Base-by-base conservation (phyloP, 177 flowering plant genomes). In the Telopea speciosissima region DNA sequence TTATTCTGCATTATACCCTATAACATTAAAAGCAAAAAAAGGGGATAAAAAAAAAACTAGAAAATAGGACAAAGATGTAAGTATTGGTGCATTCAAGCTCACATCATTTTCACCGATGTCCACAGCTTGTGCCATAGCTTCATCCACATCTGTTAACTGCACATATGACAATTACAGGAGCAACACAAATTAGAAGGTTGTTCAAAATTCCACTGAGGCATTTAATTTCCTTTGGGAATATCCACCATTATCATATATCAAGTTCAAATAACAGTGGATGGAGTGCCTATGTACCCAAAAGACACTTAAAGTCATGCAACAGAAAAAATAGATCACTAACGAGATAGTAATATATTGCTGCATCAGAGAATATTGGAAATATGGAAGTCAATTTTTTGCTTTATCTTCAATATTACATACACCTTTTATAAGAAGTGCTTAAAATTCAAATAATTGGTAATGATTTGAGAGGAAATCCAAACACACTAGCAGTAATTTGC, bases 31-130 rank as follows among this genome's bases (percentile, higher is more conserved):
- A 61, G 26, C 13, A 61, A 23, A 11, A 24, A 24, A n/a, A n/a
- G n/a, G 26, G 11, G 14, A 9, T 6, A 25, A 61, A 61, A 16
- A 61, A 8, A 8, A 9, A 54, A 19, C 61, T 19, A 13, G 3
- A 49, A 49, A 36, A 5, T 36, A 36, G 40, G 40, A 36, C 40
- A 36, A 36, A 36, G 40, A 36, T 36, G 40, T 3, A 19, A 52
- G n/a, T 52, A 52, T 16, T n/a, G n/a, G 23, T 52, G 19, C 68
- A 64, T 69, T 65, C 45, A 33, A 64, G 77, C 91, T 80, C 77
- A 88, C 99, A 70, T 93, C 98, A 80, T 86, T 83, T 86, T 94
- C 97, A 69, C 99, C 97, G 61, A 95, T 95, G 80, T 95, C 99
- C 71, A 95, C 96, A 70, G 99, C 99, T 77, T 76, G 83, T 56